Evolutionary conservation across 2,329 filamentous ascomycete genomes (phyloP), one percentile per base, ranked within the genome.

Genomic region (Aspergillus eucalypticola): DNA sequence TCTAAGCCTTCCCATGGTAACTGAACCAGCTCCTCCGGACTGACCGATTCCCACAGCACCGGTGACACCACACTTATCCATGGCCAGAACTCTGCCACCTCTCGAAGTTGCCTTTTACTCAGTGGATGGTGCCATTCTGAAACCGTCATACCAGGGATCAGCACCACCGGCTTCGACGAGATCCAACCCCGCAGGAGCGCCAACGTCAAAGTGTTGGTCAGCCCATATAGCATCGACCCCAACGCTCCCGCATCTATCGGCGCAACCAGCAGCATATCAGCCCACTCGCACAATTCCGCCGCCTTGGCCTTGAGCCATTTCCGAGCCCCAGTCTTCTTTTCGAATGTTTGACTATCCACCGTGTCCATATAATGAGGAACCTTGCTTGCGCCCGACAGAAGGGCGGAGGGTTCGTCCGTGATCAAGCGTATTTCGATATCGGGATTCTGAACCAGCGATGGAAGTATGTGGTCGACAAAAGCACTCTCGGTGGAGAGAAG

Each of bases 121-220:
- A 93, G 88, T 2, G 92, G 91, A 69, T 95, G 92, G 71, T 93
- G 88, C 92, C 92, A 96, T 87, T 94, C 92, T 61, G 90, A 84
- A 1, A 86, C 87, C 35, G 90, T 94, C 92, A 97, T 96, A 65
- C 91, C 91, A 0, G 93, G 92, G 6, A 96, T 88, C 59, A 97
- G 79, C 52, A 96, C 78, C 29, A 96, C 90, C 67, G 89, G 90
- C 78, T 96, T 96, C 6, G 88, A 89, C 0, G 90, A 87, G 68
- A 96, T 88, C 93, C 93, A 97, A 58, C 90, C 90, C 55, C 93
- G 86, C 52, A 97, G 75, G 1, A 96, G 86, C 67, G 94, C 90
- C 55, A 96, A 82, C 7, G 96, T 82, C 56, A 96, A 82, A 29
- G 88, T 96, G 69, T 91, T 91, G 2, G 91, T 88, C 59, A 94